A percentile compares a stretch with the other conserved stretches of the same genome.
Conservation (phyloP, 2,329 filamentous ascomycete species). For the Colletotrichum acutatum region DNA sequence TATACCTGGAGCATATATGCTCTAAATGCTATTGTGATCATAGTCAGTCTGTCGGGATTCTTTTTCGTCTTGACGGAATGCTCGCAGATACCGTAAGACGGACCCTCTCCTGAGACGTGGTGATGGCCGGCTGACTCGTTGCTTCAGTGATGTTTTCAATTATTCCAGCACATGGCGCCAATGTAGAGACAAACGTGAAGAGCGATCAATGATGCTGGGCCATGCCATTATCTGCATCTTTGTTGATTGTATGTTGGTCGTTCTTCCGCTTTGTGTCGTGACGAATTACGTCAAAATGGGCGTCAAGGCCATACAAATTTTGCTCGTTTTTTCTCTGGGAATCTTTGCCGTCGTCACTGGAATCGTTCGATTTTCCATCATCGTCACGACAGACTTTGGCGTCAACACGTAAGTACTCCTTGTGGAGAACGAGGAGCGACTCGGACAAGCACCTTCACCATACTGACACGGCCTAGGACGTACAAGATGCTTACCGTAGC, state of each 20-base stretch:
- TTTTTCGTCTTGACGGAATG: conserved; percentile 38
- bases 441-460: too few species aligned
- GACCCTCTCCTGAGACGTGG: not conserved
- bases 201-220: conserved; percentile 46
- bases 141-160: conserved; percentile 25
- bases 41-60: conserved; percentile 37
- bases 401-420: conserved; percentile 45
- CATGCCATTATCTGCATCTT: conserved; percentile 46
- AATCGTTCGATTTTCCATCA: conserved; percentile 50
- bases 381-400: conserved; percentile 44
- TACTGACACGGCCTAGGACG: conserved; percentile 41
- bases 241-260: conserved; percentile 48
- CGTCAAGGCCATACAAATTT: conserved; percentile 45
- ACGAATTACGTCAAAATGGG: conserved; percentile 49
- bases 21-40: conserved; percentile 30
- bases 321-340: conserved; percentile 50
- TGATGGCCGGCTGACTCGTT: not conserved
- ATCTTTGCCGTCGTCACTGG: conserved; percentile 50
- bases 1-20: conserved; percentile 28
- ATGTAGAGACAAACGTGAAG: conserved; percentile 40
- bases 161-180: conserved; percentile 32
- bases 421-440: too few species aligned
- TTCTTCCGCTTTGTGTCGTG: conserved; percentile 51
- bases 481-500: conserved; percentile 49
- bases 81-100: conserved; percentile 37